These are phyloP conservation scores for Chytriomyces sp. DNA, from an alignment of 192 early-diverging fungal species.

Conservation along the genomic window DNA sequence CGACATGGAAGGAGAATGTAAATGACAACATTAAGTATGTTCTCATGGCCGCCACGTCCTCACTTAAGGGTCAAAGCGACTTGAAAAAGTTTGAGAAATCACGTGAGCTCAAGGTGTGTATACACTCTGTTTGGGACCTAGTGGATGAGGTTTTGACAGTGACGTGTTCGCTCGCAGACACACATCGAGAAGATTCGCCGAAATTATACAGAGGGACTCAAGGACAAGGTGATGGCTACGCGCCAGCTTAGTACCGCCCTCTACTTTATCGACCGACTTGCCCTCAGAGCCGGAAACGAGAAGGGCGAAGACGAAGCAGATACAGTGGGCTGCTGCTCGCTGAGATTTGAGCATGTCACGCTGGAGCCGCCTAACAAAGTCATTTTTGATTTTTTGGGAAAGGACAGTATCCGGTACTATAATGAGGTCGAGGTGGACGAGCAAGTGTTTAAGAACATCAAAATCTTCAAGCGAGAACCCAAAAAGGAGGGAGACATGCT, in stretches of 20 bases:
- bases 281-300: slow-evolving; percentile 96
- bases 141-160: neutral
- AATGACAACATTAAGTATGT: slow-evolving; percentile 93
- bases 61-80: slow-evolving; percentile 95
- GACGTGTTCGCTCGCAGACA: slow-evolving; percentile 45
- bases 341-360: slow-evolving; percentile 89
- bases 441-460: slow-evolving; percentile 93
- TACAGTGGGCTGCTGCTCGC: slow-evolving; percentile 97
- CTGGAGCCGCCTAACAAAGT: slow-evolving; percentile 83
- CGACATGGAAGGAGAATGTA: slow-evolving; percentile 98
- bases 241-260: slow-evolving; percentile 92
- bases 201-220: slow-evolving; percentile 79
- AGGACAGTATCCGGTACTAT: slow-evolving; percentile 94
- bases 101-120: slow-evolving; percentile 71
- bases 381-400: slow-evolving; percentile 95
- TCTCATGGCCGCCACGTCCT: slow-evolving; percentile 88
- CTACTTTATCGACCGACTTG: slow-evolving; percentile 93
- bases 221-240: slow-evolving; percentile 75
- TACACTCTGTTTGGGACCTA: neutral
- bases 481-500: slow-evolving; percentile 76
- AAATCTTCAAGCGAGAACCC: slow-evolving; percentile 80
- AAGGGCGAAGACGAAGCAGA: slow-evolving; percentile 98
- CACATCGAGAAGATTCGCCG: slow-evolving; percentile 73
- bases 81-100: slow-evolving; percentile 96
- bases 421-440: slow-evolving; percentile 81